A percentile compares a stretch with the other conserved stretches of the same genome.
phyloP scores from a whole-genome alignment of 345 rosid genomes.

The Eucalyptus coolabah region DNA sequence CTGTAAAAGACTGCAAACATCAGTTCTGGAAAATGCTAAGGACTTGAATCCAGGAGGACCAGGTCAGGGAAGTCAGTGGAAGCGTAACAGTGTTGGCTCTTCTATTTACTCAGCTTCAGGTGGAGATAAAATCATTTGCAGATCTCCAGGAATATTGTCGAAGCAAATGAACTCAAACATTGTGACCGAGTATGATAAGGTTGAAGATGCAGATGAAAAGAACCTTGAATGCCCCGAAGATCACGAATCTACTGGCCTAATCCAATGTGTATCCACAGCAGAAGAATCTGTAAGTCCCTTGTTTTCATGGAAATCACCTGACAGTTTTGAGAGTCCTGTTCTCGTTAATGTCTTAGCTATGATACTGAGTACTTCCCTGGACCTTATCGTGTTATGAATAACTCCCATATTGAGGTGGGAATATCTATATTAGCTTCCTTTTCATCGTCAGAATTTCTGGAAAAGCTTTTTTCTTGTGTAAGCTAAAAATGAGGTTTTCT shows the following conservation, averaged over 20 bases:
- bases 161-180: conserved; percentile 3
- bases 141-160: conserved; percentile 2
- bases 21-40: not conserved
- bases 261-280: conserved; percentile 1
- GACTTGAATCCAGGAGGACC: not conserved
- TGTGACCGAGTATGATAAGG: not conserved
- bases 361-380: not conserved
- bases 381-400: not conserved
- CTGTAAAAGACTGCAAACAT: conserved; percentile 27
- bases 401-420: not conserved
- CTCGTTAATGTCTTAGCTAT: not conserved
- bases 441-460: not conserved
- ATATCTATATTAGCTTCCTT: not conserved
- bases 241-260: not conserved
- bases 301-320: not conserved
- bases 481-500: not conserved
- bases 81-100: conserved; percentile 3
- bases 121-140: conserved; percentile 6
- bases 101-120: not conserved
- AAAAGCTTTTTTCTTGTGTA: not conserved
- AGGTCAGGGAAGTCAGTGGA: not conserved
- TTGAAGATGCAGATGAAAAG: not conserved
- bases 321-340: not conserved
- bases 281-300: conserved; percentile 14
- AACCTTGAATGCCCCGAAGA: not conserved